A percentile compares a stretch with the other conserved stretches of the same genome.
Evolutionary conservation across 345 rosid genomes (phyloP).

Genomic region (Chamaenerion angustifolium): DNA sequence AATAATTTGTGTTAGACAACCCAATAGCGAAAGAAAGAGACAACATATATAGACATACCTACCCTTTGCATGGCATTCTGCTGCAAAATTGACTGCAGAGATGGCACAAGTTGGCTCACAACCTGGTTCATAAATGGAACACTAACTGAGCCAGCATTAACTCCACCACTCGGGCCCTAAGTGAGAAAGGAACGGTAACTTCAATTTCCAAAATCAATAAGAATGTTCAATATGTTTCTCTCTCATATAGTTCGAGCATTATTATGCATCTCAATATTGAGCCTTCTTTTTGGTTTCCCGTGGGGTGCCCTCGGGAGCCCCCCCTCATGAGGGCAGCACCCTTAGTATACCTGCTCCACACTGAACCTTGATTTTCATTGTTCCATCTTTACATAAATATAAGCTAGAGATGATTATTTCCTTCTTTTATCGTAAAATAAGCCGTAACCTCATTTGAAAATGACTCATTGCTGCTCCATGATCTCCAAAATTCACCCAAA

Average conservation of each 20-base stretch:
- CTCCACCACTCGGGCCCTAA: constrained; percentile 47
- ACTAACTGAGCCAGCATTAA: constrained; percentile 34
- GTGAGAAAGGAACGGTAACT: constrained; percentile 15
- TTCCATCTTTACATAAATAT: too few relatives aligned
- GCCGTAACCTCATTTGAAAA: too few relatives aligned
- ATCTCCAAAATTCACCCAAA: not conserved
- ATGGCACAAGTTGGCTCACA: constrained; percentile 42
- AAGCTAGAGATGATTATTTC: too few relatives aligned
- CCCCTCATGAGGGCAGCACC: too few relatives aligned
- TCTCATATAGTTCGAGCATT: too few relatives aligned
- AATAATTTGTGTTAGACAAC: constrained; percentile 5
- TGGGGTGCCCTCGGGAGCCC: too few relatives aligned
- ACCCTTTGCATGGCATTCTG: constrained; percentile 78
- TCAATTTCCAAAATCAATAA: constrained; percentile 1
- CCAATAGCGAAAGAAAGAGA: not conserved
- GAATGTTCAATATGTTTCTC: too few relatives aligned
- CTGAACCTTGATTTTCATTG: too few relatives aligned
- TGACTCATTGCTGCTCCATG: constrained; percentile 6
- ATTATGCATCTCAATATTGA: too few relatives aligned
- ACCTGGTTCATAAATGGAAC: constrained; percentile 31
- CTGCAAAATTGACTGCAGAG: constrained; percentile 72
- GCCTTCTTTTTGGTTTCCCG: too few relatives aligned
- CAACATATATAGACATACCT: constrained; percentile 6
- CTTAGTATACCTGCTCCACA: too few relatives aligned
- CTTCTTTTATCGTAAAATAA: too few relatives aligned